Base-by-base conservation (phyloP, 331 rosid species). In the Quercus tomentella region DNA sequence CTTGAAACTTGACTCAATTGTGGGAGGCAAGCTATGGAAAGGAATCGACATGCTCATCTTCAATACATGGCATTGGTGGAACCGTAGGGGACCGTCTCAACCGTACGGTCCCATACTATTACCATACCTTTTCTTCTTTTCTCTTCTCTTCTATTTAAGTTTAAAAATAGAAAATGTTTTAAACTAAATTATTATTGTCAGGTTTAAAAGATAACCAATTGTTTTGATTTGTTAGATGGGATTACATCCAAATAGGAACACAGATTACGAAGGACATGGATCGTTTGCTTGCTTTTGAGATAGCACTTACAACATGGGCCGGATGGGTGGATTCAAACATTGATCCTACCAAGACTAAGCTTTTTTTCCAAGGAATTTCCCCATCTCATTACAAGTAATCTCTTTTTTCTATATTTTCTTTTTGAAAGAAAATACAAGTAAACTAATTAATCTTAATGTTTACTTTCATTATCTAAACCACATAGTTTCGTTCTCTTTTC, bases 11-110 rank as follows among this genome's bases (percentile, higher is more conserved):
- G 97, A 95, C 52, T 89, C 97, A 4, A 90, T 95, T 4, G 60
- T 62, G 63, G 91, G 91, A 77, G 63, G 90, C 77, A 91, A 91
- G 72, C 49, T 83, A 1, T 95, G 99, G 99, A 71, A 56, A 33
- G 82, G 80, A 4, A 9, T 90, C 35, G 93, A 95, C 76, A 84
- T 87, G 83, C 97, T 95, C 69, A 79, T 95, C 86, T 93, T 95
- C 67, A 95, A 93, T 89, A 95, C 99, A 4, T 95, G 99, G 99
- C 99, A 93, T 20, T 93, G 98, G 98, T 93, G 99, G 98, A 80
- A 35, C 73, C 94, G 98, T 11, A 91, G 98, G 77, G 98, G 98
- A 75, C 93, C 99, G 21, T 70, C 97, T 57, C 99, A 95, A 82
- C 97, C 97, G 99, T 93, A 88, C 1, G 85, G 4, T 66, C 70